A percentile compares a stretch with the other conserved stretches of the same genome.
phyloP scores from a whole-genome alignment of 1,284 basidiomycete genomes.

The Cutaneotrichosporon sp. region DNA sequence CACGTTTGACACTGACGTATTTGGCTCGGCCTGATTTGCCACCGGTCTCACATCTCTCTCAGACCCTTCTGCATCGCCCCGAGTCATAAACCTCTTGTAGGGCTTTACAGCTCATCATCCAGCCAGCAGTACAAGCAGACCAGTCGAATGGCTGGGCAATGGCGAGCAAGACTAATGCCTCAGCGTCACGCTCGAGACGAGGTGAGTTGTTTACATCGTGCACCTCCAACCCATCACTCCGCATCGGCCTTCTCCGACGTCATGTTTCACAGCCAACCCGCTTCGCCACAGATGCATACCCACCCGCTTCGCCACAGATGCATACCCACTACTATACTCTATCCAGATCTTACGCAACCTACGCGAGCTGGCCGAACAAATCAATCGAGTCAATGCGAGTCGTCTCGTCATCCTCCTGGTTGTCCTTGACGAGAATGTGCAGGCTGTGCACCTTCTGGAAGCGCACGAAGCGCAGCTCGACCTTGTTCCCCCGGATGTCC shows the following conservation, averaged over 20 bases:
- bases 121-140: neutral
- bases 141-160: neutral
- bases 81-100: neutral
- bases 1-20: too few relatives aligned
- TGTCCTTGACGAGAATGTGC: conserved; percentile 74
- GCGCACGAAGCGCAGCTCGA: conserved; percentile 69
- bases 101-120: neutral
- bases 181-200: neutral
- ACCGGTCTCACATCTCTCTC: neutral
- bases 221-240: neutral
- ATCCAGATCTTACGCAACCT: neutral
- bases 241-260: neutral
- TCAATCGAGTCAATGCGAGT: conserved; percentile 78
- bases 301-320: too few relatives aligned
- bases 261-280: neutral
- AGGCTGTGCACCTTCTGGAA: conserved; percentile 76
- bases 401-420: conserved; percentile 71
- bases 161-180: too few relatives aligned
- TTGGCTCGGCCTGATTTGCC: neutral
- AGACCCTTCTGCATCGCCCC: neutral
- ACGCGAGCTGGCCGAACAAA: conserved; percentile 59
- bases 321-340: too few relatives aligned
- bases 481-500: conserved; percentile 59
- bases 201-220: neutral
- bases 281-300: neutral